Percentiles rank a stretch among this genome's conserved stretches.
phyloP scores from a whole-genome alignment of 257 asterid genomes.

The Solanum chiquidenum region DNA sequence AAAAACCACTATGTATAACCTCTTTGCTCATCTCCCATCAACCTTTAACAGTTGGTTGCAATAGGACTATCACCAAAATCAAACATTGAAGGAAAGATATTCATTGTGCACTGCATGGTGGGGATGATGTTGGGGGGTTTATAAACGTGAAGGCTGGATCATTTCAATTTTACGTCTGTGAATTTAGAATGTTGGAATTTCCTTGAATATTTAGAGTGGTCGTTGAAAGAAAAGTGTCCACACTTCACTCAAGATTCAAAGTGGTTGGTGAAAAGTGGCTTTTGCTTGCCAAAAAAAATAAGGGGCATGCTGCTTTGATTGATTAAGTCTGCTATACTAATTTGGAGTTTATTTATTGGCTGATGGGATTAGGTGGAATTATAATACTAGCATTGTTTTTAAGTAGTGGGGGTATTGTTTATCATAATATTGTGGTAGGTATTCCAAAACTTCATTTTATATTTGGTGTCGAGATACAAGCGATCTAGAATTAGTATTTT shows the following conservation, averaged over 20 bases:
- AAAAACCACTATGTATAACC: neutral
- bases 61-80: neutral
- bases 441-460: neutral
- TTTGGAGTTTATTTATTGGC: neutral
- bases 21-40: neutral
- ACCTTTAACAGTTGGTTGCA: neutral
- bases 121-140: neutral
- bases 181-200: neutral
- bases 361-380: neutral
- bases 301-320: neutral
- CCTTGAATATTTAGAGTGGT: neutral
- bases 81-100: neutral
- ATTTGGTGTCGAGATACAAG: neutral
- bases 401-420: neutral
- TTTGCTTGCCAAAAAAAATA: neutral
- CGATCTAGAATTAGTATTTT: neutral
- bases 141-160: neutral
- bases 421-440: neutral
- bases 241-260: neutral
- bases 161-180: neutral
- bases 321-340: neutral
- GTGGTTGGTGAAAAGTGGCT: neutral
- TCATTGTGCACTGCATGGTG: neutral
- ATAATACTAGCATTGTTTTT: neutral
- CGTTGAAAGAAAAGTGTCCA: neutral